Evolutionary conservation across 768 basidiomycete species (phyloP).

Genomic region (Pilatotrama ljubarskyi): DNA sequence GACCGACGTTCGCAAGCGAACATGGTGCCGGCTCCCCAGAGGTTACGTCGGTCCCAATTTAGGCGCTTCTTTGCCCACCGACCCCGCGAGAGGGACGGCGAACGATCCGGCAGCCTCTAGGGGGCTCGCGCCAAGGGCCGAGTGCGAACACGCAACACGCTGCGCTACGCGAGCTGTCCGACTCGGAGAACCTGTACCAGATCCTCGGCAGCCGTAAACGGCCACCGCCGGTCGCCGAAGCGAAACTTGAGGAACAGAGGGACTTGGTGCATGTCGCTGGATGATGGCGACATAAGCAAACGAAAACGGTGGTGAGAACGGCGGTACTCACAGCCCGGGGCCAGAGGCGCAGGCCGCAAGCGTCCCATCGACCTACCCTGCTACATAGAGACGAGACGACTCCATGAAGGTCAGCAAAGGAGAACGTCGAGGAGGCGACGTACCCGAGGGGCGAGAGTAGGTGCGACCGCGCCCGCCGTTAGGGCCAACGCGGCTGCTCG

Average conservation of each 20-base stretch:
- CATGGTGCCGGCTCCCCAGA: background rate
- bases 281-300: no score
- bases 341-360: no score
- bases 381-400: no score
- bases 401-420: no score
- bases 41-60: constrained; percentile 1
- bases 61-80: background rate
- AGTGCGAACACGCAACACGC: background rate
- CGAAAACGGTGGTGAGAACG: no score
- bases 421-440: background rate
- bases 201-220: background rate
- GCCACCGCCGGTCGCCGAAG: background rate
- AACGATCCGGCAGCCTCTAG: constrained; percentile 1
- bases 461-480: background rate
- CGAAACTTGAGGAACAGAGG: background rate
- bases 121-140: constrained; percentile 1
- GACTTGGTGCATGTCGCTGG: background rate
- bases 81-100: background rate
- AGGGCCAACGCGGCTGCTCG: background rate
- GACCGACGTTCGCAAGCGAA: background rate
- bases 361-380: no score
- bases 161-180: background rate
- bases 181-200: background rate
- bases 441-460: background rate
- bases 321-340: no score